Percentiles rank a stretch among this genome's conserved stretches.
These are phyloP conservation scores for Verticillium dahliae DNA, from an alignment of 2,329 filamentous ascomycete species.

Conservation along the genomic window DNA sequence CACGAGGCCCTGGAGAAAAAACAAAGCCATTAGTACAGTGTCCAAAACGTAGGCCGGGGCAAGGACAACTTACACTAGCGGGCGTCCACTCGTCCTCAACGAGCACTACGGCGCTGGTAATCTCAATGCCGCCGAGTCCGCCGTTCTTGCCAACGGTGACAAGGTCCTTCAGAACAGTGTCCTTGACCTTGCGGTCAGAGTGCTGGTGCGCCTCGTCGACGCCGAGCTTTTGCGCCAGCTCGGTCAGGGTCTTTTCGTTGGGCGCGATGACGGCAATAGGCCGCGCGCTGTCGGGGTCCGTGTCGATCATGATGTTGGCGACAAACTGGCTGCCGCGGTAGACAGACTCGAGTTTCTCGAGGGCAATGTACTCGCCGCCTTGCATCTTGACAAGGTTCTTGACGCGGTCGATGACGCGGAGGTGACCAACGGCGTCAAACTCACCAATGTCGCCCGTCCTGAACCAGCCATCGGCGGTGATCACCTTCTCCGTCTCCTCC, in stretches of 20 bases:
- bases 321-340: constrained; percentile 78
- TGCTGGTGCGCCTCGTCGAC: constrained; percentile 65
- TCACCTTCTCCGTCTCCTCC: constrained; percentile 72
- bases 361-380: constrained; percentile 92
- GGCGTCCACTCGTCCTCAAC: constrained; percentile 86
- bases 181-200: constrained; percentile 57
- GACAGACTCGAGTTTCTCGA: constrained; percentile 90
- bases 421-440: constrained; percentile 71
- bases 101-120: constrained; percentile 68
- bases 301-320: constrained; percentile 82
- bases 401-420: constrained; percentile 89
- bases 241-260: constrained; percentile 56
- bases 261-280: constrained; percentile 76
- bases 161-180: constrained; percentile 59
- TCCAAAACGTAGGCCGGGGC: background rate
- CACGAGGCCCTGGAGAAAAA: constrained; percentile 40
- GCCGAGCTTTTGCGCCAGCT: constrained; percentile 52
- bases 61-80: constrained; percentile 60
- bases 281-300: constrained; percentile 65
- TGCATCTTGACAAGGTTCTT: constrained; percentile 97
- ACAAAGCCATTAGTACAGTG: no score
- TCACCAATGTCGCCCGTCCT: constrained; percentile 94
- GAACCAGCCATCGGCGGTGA: constrained; percentile 89
- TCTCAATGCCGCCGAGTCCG: constrained; percentile 65
- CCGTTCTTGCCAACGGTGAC: constrained; percentile 57